These are phyloP conservation scores for Canavalia ensiformis DNA, from an alignment of 306 rosid species.

Conservation along the genomic window DNA sequence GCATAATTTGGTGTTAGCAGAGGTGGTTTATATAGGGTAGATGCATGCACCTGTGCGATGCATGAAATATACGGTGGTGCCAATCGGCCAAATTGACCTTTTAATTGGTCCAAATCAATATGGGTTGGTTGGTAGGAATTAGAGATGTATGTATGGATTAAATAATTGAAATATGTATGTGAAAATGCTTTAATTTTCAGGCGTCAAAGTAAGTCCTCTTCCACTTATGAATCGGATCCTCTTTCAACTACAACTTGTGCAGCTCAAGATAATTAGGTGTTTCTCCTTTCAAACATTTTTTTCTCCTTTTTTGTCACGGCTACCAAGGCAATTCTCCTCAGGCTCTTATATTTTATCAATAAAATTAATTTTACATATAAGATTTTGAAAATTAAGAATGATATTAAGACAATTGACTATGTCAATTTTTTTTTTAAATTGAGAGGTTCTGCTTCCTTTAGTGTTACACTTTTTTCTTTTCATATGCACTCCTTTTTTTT, in stretches of 20 bases:
- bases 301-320: too few species aligned
- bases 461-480: too few species aligned
- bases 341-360: too few species aligned
- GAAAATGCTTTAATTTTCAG: background rate
- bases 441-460: too few species aligned
- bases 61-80: background rate
- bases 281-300: too few species aligned
- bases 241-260: background rate
- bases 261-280: too few species aligned
- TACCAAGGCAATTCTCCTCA: too few species aligned
- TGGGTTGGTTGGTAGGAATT: constrained; percentile 5
- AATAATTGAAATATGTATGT: background rate
- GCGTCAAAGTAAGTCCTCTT: background rate
- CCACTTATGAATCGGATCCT: background rate
- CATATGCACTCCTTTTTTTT: too few species aligned
- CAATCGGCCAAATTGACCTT: background rate
- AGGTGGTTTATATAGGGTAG: background rate
- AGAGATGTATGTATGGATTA: background rate
- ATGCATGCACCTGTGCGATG: background rate
- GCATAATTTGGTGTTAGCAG: background rate
- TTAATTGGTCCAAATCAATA: constrained; percentile 1
- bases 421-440: too few species aligned
- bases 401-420: too few species aligned
- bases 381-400: too few species aligned
- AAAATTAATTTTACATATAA: too few species aligned